These are phyloP conservation scores for Fusarium sp. DNA, from an alignment of 2,329 filamentous ascomycete species.

Conservation along the genomic window DNA sequence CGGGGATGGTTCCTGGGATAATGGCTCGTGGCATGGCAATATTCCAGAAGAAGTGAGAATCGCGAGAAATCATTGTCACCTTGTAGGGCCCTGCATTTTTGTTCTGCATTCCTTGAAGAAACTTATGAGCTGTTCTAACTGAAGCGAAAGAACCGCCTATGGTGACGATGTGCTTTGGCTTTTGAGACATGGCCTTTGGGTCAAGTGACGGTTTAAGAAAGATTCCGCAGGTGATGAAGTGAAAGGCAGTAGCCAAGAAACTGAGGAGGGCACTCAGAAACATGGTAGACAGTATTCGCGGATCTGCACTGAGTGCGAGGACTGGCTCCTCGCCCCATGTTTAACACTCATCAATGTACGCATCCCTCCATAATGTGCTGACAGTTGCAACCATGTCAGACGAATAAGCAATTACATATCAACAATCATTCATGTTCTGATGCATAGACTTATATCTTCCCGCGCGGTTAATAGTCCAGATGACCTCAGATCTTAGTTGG, in stretches of 20 bases:
- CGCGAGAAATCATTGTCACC: background rate
- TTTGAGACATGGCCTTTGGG: background rate
- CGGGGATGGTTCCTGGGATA: background rate
- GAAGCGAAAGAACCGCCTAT: background rate
- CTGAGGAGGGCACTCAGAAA: background rate
- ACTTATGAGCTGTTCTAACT: background rate
- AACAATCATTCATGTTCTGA: rapidly evolving
- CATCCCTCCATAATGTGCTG: background rate
- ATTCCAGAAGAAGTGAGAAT: background rate
- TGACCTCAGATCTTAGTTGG: background rate
- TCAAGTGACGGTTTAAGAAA: background rate
- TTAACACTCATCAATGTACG: background rate
- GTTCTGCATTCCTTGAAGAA: background rate
- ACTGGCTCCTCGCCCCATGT: background rate
- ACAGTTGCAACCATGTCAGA: background rate
- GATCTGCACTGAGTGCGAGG: rapidly evolving
- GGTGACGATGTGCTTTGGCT: background rate
- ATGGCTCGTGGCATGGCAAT: background rate
- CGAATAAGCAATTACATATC: background rate
- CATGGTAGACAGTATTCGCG: background rate
- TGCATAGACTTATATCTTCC: background rate
- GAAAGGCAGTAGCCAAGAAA: background rate
- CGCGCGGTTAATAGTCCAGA: background rate
- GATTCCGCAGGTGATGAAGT: background rate
- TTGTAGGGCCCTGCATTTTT: background rate